Evolutionary conservation across 768 basidiomycete genomes (phyloP), one percentile per base, ranked within the genome.

Genomic region (Ephemerocybe angulata): DNA sequence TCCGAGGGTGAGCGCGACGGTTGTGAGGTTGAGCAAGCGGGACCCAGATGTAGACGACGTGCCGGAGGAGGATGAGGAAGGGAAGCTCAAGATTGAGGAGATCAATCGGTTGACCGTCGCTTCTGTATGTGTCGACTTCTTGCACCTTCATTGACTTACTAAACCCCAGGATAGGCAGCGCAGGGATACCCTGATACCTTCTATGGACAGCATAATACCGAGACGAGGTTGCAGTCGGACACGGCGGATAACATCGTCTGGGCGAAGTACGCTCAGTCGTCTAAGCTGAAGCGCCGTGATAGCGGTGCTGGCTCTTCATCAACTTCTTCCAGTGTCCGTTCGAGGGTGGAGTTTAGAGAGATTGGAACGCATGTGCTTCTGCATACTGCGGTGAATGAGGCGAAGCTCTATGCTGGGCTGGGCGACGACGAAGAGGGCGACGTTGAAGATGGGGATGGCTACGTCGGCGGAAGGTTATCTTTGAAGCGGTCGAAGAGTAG

Each of bases 241-340:
- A 91, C 87, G 0, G 93, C 93, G 0, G 95, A 98, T 65, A 83
- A 84, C 58, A 73, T 93, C 47, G 67, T 78, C 0, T 95, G 93
- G 91, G 70, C 71, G 1, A 80, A 75, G 49, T 93, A 85, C 62
- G 76, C 83, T 1, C 17, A 52, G 38, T 21, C 19, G 21, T 38
- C 28, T 4, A n/a, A 6, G n/a, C 31, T 11, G 29, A 5, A 5
- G 27, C n/a, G 30, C 6, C 31, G 10, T 11, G 29, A 24, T 19
- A 30, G 21, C 52, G 10, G 33, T 50, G 3, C 58, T 55, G 65
- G 62, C 1, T 58, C 65, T 3, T 38, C 59, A 29, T 62, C 57
- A 2, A 62, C 60, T 3, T 60, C 62, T 4, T n/a, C n/a, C n/a
- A n/a, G n/a, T n/a, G n/a, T n/a, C n/a, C 71, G 83, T 2, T 68